Percentiles rank a stretch among this genome's conserved stretches.
Evolutionary conservation across 148 eudicot genomes (phyloP).

Genomic region (Rhododendron mucronatum): DNA sequence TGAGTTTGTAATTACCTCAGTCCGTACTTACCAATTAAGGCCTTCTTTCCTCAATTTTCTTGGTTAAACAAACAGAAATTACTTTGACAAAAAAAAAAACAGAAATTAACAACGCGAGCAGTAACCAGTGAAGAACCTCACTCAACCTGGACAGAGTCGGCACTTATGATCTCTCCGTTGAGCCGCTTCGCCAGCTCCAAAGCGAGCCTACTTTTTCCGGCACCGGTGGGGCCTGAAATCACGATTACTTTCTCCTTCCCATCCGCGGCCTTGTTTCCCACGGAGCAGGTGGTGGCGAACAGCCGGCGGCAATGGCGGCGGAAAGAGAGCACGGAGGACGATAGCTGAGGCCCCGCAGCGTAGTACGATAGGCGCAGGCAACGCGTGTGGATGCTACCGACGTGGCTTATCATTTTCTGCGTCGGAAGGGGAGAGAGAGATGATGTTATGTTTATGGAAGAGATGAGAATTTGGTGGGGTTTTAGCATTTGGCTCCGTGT

Average conservation of each 20-base stretch:
- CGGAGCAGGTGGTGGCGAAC: slow-evolving; percentile 31
- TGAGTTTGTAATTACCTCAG: neutral
- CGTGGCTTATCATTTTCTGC: slow-evolving; percentile 18
- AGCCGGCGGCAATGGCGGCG: slow-evolving; percentile 12
- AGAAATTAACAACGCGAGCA: neutral
- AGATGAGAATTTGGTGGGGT: neutral
- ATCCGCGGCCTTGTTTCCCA: neutral
- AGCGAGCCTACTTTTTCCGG: slow-evolving; percentile 83
- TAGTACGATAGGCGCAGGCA: slow-evolving; percentile 23
- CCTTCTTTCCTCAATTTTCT: neutral
- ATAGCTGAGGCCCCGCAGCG: slow-evolving; percentile 14
- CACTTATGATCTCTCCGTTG: slow-evolving; percentile 89
- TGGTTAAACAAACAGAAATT: neutral
- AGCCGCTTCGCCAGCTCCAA: slow-evolving; percentile 82
- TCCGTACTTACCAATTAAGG: neutral
- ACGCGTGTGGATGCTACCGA: slow-evolving; percentile 16
- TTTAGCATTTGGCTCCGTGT: neutral
- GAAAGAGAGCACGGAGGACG: slow-evolving; percentile 3
- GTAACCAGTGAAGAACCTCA: neutral
- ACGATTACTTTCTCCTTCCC: slow-evolving; percentile 66
- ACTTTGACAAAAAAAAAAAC: neutral
- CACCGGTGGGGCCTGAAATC: slow-evolving; percentile 92
- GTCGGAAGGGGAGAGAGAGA: neutral
- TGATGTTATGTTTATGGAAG: too few relatives aligned
- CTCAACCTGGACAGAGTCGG: slow-evolving; percentile 91